Evolutionary conservation across 139 green algal genomes (phyloP), one percentile per base, ranked within the genome.

Genomic region (Ostreobium quekettii): DNA sequence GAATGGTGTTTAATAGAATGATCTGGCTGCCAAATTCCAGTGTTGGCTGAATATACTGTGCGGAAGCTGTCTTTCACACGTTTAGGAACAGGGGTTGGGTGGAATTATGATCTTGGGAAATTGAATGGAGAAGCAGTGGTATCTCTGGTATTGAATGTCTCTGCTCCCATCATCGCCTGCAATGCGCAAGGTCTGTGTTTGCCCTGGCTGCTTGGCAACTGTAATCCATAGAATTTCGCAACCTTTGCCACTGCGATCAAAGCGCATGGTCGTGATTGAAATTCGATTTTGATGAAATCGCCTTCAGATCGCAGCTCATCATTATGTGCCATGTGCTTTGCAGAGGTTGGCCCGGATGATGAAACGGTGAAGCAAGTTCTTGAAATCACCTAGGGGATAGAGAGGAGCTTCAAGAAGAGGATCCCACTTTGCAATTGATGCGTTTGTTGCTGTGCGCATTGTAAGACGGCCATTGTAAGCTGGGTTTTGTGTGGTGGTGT

Each of bases 321-420:
- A n/a, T n/a, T n/a, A n/a, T n/a, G n/a, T n/a, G n/a, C n/a, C n/a
- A n/a, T 62, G 53, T 11, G 53, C 7, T 62, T 15, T 62, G 29
- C n/a, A 62, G 53, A 62, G 53, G n/a, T 26, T 62, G 29, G 53
- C 53, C 33, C 53, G 53, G 29, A 62, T 62, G 53, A n/a, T 62
- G 19, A 62, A n/a, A 26, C 29, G 33, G n/a, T 62, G n/a, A 62
- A n/a, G 53, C 33, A n/a, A n/a, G n/a, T n/a, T n/a, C n/a, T n/a
- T n/a, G n/a, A n/a, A n/a, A n/a, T 29, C 19, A 53, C 15, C 42
- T 53, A 19, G 19, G 42, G 19, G 11, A 26, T 53, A 26, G 11
- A 26, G 15, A 19, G 11, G 42, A 19, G 19, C 15, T 53, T 53
- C 42, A 53, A 53, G 19, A 53, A 53, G 19, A 53, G 42, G 19